Evolutionary conservation across 352 stramenopile species (phyloP).

Genomic region (Halophytophthora batemanensis): DNA sequence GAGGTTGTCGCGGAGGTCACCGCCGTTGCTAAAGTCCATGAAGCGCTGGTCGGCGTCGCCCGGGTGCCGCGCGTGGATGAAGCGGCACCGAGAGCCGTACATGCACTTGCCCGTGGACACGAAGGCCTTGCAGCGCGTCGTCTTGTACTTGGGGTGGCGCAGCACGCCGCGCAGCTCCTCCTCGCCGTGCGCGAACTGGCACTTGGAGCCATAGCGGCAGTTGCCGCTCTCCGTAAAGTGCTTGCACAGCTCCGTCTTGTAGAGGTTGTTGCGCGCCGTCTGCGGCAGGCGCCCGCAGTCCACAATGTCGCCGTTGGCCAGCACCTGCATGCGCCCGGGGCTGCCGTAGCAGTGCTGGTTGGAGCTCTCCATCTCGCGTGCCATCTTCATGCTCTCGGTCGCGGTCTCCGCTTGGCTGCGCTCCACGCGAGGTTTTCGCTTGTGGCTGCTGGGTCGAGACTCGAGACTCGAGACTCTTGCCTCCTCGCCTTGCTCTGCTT

Average conservation of each 20-base stretch:
- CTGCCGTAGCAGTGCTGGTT: constrained; percentile 40
- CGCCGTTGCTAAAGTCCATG: constrained; percentile 25
- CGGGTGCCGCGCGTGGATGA: constrained; percentile 63
- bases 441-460: too few species aligned
- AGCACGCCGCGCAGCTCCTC: constrained; percentile 83
- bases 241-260: constrained; percentile 92
- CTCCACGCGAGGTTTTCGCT: too few species aligned
- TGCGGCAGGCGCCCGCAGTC: constrained; percentile 74
- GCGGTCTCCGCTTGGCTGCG: constrained; percentile 2
- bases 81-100: constrained; percentile 86
- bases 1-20: constrained; percentile 41
- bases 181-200: constrained; percentile 87
- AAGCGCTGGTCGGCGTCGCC: constrained; percentile 38
- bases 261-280: constrained; percentile 83
- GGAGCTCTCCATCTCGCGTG: constrained; percentile 27
- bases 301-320: constrained; percentile 85
- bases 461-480: too few species aligned
- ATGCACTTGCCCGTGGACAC: constrained; percentile 81
- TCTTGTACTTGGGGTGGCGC: constrained; percentile 91
- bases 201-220: constrained; percentile 87
- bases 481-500: too few species aligned
- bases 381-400: constrained; percentile 23
- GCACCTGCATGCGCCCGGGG: constrained; percentile 65
- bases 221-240: constrained; percentile 85
- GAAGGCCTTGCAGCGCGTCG: constrained; percentile 87